Conservation (phyloP, 2,329 filamentous ascomycete species). For the Ceratocystis cacaofunesta region DNA sequence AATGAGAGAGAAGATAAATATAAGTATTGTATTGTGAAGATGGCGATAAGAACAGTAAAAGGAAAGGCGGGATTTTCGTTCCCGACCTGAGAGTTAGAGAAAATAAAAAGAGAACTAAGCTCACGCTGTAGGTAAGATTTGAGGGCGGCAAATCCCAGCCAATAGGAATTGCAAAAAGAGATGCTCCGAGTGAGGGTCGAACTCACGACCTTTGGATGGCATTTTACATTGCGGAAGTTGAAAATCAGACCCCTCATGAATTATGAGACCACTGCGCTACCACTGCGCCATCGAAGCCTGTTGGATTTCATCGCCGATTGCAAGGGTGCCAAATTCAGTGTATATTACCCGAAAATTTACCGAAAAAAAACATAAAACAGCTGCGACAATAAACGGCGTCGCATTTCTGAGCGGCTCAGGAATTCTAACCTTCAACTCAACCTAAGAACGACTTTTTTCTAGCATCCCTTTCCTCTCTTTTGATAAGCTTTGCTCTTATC, state of each 20-base stretch:
- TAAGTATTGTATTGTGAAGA: no score
- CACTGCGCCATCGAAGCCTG: constrained; percentile 18
- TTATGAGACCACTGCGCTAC: constrained; percentile 18
- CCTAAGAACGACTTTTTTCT: not conserved
- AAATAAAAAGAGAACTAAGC: not conserved
- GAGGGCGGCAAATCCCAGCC: not conserved
- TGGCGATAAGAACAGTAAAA: no score
- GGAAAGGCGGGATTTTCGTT: not conserved
- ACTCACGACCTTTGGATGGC: constrained; percentile 19
- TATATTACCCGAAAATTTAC: not conserved
- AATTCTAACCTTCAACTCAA: not conserved
- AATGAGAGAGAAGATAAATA: no score
- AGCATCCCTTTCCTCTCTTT: not conserved
- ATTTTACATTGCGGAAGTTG: constrained; percentile 14
- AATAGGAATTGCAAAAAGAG: not conserved
- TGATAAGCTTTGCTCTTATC: no score
- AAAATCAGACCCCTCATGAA: constrained; percentile 18
- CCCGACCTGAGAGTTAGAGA: not conserved
- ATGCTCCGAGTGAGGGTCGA: constrained; percentile 18
- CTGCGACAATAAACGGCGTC: not conserved
- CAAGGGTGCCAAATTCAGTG: not conserved
- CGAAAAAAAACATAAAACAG: not conserved
- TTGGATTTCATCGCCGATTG: not conserved
- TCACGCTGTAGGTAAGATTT: not conserved
- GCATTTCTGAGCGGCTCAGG: no score